phyloP scores from a whole-genome alignment of 164 flowering plant species.

The Akebia trifoliata region DNA sequence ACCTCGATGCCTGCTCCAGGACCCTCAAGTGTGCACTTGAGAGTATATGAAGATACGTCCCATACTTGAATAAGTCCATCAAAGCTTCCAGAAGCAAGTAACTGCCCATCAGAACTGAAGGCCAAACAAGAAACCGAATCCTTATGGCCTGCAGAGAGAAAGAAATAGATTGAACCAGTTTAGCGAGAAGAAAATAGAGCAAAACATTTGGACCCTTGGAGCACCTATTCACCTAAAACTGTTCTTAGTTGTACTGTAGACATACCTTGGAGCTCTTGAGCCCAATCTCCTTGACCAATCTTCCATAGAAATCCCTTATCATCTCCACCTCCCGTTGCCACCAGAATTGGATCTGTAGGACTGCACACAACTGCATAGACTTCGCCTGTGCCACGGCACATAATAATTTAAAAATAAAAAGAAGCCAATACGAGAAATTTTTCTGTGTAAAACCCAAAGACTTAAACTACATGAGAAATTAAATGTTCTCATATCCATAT shows the following conservation, averaged over 20 bases:
- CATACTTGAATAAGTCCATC: constrained; percentile 75
- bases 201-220: background rate
- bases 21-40: constrained; percentile 70
- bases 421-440: background rate
- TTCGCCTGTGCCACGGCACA: constrained; percentile 46
- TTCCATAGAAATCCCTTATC: constrained; percentile 89
- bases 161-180: background rate
- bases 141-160: constrained; percentile 51
- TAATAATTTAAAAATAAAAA: constrained; percentile 2
- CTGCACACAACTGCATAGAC: constrained; percentile 81
- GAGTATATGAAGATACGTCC: constrained; percentile 51
- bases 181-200: background rate
- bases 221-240: background rate
- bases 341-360: constrained; percentile 67
- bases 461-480: too few species aligned
- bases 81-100: constrained; percentile 85
- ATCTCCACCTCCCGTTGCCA: constrained; percentile 95
- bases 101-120: constrained; percentile 78
- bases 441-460: background rate
- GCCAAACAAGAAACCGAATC: constrained; percentile 70
- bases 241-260: background rate
- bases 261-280: constrained; percentile 65
- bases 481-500: too few species aligned
- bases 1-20: constrained; percentile 90
- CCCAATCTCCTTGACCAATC: constrained; percentile 74